A percentile compares a stretch with the other conserved stretches of the same genome.
These are phyloP conservation scores for Ustilago lituana DNA, from an alignment of 1,284 basidiomycete genomes.

Conservation along the genomic window DNA sequence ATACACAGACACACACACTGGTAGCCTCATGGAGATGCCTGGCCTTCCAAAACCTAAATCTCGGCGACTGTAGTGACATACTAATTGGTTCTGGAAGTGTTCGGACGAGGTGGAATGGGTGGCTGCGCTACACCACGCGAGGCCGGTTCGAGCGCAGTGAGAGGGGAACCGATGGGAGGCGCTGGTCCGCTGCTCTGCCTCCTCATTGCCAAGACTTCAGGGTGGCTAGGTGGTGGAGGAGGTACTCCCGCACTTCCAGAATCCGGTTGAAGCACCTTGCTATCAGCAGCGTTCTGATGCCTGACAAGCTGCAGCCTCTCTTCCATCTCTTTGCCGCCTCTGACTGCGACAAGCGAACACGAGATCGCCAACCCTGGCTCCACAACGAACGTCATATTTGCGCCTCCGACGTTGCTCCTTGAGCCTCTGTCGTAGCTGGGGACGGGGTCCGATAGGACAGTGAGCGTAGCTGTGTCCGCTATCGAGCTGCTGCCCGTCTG, in stretches of 20 bases:
- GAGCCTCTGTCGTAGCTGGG: background rate
- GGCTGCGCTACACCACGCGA: constrained; percentile 2
- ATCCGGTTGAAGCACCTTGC: background rate
- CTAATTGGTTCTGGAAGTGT: background rate
- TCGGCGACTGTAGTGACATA: too few relatives aligned
- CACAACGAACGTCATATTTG: constrained; percentile 16
- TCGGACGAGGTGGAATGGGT: constrained; percentile 5
- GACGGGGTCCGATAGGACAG: constrained; percentile 15
- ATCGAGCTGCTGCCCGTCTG: background rate
- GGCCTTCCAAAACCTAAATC: too few relatives aligned
- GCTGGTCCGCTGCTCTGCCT: background rate
- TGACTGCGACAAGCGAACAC: constrained; percentile 19
- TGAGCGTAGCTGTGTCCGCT: constrained; percentile 24
- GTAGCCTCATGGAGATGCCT: too few relatives aligned
- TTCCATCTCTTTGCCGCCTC: constrained; percentile 1
- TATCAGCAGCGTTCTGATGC: background rate
- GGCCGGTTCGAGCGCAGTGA: too few relatives aligned
- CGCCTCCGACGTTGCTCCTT: constrained; percentile 1
- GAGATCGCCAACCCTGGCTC: constrained; percentile 22
- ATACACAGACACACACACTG: too few relatives aligned
- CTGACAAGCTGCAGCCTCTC: background rate
- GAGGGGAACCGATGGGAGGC: background rate
- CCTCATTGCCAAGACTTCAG: constrained; percentile 4
- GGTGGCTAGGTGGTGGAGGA: constrained; percentile 8
- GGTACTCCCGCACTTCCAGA: too few relatives aligned